Evolutionary conservation across 129 eudicot species (phyloP).

Genomic region (Artemisia tridentata): DNA sequence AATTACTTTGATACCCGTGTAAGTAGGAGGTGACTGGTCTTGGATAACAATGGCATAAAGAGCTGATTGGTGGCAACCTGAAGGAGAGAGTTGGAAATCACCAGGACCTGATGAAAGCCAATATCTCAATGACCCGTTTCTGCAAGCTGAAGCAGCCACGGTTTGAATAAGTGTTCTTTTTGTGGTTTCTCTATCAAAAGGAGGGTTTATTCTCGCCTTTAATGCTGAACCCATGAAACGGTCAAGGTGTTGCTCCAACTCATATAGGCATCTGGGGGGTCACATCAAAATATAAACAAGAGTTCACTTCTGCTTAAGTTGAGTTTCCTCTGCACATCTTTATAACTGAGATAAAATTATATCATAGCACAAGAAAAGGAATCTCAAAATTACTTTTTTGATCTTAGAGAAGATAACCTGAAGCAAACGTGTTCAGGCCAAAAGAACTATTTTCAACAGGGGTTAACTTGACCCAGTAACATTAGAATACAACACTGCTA

Average conservation of each 20-base stretch:
- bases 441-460: no score
- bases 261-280: slow-evolving; percentile 57
- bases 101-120: slow-evolving; percentile 98
- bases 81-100: slow-evolving; percentile 85
- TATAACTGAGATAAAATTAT: no score
- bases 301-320: not conserved
- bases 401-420: not conserved
- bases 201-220: slow-evolving; percentile 68
- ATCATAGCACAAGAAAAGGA: no score
- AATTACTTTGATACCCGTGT: slow-evolving; percentile 65
- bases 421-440: not conserved
- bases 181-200: slow-evolving; percentile 69
- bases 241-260: slow-evolving; percentile 88
- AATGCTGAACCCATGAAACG: slow-evolving; percentile 73
- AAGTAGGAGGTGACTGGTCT: slow-evolving; percentile 40
- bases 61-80: slow-evolving; percentile 54
- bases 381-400: not conserved
- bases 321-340: no score
- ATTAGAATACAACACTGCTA: no score
- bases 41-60: slow-evolving; percentile 76
- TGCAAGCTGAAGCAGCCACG: slow-evolving; percentile 73
- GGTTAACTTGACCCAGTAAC: no score
- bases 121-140: slow-evolving; percentile 72
- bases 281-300: not conserved
- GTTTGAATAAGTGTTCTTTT: slow-evolving; percentile 78